These are phyloP conservation scores for Coniochaeta sp. DNA, from an alignment of 2,329 filamentous ascomycete species.

Conservation along the genomic window DNA sequence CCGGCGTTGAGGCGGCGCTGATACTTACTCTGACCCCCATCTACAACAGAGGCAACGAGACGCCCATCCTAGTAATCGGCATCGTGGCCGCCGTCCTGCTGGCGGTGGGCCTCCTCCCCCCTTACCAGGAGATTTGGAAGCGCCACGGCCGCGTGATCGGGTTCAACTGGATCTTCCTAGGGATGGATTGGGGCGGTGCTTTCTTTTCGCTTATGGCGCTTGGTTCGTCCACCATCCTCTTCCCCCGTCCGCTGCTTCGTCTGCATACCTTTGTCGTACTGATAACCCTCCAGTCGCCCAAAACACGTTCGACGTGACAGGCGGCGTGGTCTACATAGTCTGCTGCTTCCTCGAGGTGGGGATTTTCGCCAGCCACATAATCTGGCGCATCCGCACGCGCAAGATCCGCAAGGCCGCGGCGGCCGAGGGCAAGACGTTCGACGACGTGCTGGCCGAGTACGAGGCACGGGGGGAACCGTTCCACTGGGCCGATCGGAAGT, in stretches of 20 bases:
- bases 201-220: conserved; percentile 58
- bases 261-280: neutral
- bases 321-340: conserved; percentile 52
- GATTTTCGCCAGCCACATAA: conserved; percentile 51
- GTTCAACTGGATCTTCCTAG: conserved; percentile 51
- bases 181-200: conserved; percentile 53
- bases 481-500: conserved; percentile 27
- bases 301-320: conserved; percentile 53
- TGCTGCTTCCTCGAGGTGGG: conserved; percentile 51
- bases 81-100: conserved; percentile 51
- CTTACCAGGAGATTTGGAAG: conserved; percentile 57
- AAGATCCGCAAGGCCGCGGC: conserved; percentile 44
- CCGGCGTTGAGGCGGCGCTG: conserved; percentile 45
- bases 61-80: conserved; percentile 49
- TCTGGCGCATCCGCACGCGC: conserved; percentile 52
- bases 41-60: conserved; percentile 44
- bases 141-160: conserved; percentile 54
- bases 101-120: conserved; percentile 48
- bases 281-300: conserved; percentile 51
- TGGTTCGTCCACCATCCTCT: conserved; percentile 35
- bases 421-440: conserved; percentile 43
- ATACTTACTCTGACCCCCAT: conserved; percentile 49
- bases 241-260: no score
- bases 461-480: conserved; percentile 23
- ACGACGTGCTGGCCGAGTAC: conserved; percentile 38